Percentiles rank a stretch among this genome's conserved stretches.
Conservation (phyloP, 495 filamentous ascomycete genomes). For the Penicilliopsis zonata region DNA sequence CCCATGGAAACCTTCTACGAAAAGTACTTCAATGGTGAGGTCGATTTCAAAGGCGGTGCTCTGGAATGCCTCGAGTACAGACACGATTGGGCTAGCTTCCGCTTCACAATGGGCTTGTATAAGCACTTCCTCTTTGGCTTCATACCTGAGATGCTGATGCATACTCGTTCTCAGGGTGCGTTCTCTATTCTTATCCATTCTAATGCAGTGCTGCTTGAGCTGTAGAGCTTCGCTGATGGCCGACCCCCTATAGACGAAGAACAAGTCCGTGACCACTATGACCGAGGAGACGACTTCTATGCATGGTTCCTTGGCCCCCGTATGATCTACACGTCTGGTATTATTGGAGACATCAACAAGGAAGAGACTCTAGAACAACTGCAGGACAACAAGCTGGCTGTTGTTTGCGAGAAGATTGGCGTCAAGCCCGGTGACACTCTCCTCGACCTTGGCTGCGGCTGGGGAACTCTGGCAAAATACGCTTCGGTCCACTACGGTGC, state of each 20-base stretch:
- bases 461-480: slow-evolving; percentile 59
- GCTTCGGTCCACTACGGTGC: slow-evolving; percentile 53
- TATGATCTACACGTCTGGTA: slow-evolving; percentile 64
- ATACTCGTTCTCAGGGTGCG: slow-evolving; percentile 56
- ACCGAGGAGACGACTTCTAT: slow-evolving; percentile 66
- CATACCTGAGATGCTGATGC: slow-evolving; percentile 56
- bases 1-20: slow-evolving; percentile 57
- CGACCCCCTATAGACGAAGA: slow-evolving; percentile 47
- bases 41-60: slow-evolving; percentile 53
- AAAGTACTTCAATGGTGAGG: slow-evolving; percentile 51
- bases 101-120: slow-evolving; percentile 52
- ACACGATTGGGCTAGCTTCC: slow-evolving; percentile 60
- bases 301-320: slow-evolving; percentile 63
- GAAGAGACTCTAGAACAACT: slow-evolving; percentile 57
- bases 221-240: no score
- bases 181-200: slow-evolving; percentile 2
- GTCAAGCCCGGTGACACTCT: slow-evolving; percentile 48
- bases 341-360: slow-evolving; percentile 52
- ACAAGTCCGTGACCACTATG: slow-evolving; percentile 65
- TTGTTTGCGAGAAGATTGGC: slow-evolving; percentile 63
- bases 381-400: slow-evolving; percentile 58
- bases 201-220: no score
- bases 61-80: slow-evolving; percentile 51
- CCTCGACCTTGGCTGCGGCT: slow-evolving; percentile 61
- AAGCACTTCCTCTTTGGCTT: slow-evolving; percentile 58